These are phyloP conservation scores for Boletus reticulatus DNA, from an alignment of 768 basidiomycete species.

Conservation along the genomic window DNA sequence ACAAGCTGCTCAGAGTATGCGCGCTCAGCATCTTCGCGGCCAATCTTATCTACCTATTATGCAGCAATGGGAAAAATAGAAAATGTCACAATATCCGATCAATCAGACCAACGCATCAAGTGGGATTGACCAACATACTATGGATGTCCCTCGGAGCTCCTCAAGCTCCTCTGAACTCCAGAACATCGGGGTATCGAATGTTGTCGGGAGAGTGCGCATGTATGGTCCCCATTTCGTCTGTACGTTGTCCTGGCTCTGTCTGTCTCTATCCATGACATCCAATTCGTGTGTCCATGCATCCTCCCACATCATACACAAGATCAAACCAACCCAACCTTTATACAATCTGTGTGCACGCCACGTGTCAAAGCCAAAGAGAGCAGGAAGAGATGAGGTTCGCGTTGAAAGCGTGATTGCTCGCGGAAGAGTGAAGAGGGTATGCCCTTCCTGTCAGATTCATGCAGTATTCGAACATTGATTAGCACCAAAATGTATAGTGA, in stretches of 20 bases:
- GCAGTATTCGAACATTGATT: not conserved
- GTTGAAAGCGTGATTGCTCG: conserved; percentile 74
- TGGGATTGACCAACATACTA: conserved; percentile 64
- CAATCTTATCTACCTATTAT: conserved; percentile 69
- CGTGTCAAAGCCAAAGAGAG: conserved; percentile 52
- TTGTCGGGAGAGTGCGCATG: conserved; percentile 51
- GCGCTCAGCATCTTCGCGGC: conserved; percentile 75
- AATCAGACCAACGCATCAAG: not conserved
- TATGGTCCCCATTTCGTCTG: conserved; percentile 24
- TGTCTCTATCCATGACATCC: conserved; percentile 41
- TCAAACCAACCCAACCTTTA: conserved; percentile 82
- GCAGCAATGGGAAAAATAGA: not conserved
- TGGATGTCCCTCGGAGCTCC: conserved; percentile 79
- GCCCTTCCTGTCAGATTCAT: conserved; percentile 51
- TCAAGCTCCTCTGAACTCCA: conserved; percentile 74
- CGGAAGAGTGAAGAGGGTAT: conserved; percentile 81
- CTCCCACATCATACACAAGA: conserved; percentile 97
- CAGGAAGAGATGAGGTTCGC: conserved; percentile 66
- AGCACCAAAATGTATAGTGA: not conserved
- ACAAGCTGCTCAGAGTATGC: conserved; percentile 66
- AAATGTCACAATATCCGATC: not conserved
- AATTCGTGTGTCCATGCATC: conserved; percentile 56
- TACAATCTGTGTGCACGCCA: conserved; percentile 66
- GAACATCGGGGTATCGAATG: conserved; percentile 93
- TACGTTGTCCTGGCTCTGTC: not conserved